Evolutionary conservation across 164 flowering plant genomes (phyloP).

Genomic region (Piper longum): DNA sequence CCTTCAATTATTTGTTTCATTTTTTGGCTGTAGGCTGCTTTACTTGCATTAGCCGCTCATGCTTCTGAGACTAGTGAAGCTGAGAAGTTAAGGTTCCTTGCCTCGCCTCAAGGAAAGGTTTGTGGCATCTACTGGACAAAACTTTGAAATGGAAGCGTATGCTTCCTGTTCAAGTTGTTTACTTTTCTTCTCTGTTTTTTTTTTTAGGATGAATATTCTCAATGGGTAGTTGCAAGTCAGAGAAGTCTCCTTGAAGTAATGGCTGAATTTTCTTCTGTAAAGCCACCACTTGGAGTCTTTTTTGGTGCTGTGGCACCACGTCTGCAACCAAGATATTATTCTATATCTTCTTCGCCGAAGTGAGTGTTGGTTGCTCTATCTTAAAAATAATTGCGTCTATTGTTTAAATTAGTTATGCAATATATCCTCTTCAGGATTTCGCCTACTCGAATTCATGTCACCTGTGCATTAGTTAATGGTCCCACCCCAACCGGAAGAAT

Average conservation of each 20-base stretch:
- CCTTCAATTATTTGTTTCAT: background rate
- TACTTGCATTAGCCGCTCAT: slow-evolving; percentile 83
- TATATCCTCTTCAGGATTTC: slow-evolving; percentile 43
- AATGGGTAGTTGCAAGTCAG: slow-evolving; percentile 79
- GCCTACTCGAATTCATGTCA: slow-evolving; percentile 80
- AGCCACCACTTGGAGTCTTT: slow-evolving; percentile 92
- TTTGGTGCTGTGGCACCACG: slow-evolving; percentile 91
- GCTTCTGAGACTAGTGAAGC: slow-evolving; percentile 87
- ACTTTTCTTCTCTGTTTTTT: too few relatives aligned
- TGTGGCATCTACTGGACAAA: background rate
- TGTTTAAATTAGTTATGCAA: background rate
- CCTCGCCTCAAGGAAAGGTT: slow-evolving; percentile 98
- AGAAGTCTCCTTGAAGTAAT: slow-evolving; percentile 92
- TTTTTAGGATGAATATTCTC: slow-evolving; percentile 83
- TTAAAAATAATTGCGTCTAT: background rate
- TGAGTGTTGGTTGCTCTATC: slow-evolving; percentile 10
- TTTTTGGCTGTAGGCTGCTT: slow-evolving; percentile 45
- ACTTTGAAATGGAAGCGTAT: too few relatives aligned
- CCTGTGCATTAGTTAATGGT: slow-evolving; percentile 82
- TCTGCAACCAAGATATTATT: slow-evolving; percentile 91
- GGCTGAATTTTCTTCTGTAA: slow-evolving; percentile 90
- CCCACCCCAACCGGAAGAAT: slow-evolving; percentile 77
- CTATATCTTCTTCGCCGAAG: slow-evolving; percentile 95
- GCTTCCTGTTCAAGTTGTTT: too few relatives aligned
- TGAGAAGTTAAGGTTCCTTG: slow-evolving; percentile 65